Evolutionary conservation across 23 red algal species (phyloP).

Genomic region (Gracilaria domingensis): DNA sequence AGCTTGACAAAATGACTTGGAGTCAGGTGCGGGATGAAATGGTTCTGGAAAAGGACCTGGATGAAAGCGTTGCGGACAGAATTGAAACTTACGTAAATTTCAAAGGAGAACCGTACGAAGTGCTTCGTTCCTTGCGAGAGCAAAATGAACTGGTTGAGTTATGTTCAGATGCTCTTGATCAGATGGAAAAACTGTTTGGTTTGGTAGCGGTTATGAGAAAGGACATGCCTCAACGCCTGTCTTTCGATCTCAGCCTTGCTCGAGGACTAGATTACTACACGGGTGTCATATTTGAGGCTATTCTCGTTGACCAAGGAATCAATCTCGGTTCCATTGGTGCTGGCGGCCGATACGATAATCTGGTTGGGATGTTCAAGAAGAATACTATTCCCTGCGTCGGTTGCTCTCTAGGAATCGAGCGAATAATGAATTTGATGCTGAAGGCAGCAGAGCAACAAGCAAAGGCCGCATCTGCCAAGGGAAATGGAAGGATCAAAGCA

Average conservation of each 20-base stretch:
- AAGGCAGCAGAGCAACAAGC: constrained; percentile 86
- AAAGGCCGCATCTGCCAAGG: constrained; percentile 29
- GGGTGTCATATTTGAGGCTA: constrained; percentile 97
- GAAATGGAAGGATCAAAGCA: constrained; percentile 62
- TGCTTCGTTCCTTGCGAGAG: constrained; percentile 67
- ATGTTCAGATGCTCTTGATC: constrained; percentile 70
- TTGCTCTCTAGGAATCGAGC: constrained; percentile 95
- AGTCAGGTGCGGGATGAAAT: constrained; percentile 86
- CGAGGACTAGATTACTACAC: constrained; percentile 99
- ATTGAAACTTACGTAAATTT: constrained; percentile 81
- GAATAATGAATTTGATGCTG: constrained; percentile 90
- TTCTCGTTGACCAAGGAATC: constrained; percentile 71
- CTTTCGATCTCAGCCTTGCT: constrained; percentile 89
- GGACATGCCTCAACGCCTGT: constrained; percentile 41
- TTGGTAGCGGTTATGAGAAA: constrained; percentile 80
- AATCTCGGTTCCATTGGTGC: constrained; percentile 94
- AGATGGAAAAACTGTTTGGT: constrained; percentile 87
- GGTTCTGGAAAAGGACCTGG: constrained; percentile 89
- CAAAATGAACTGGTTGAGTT: constrained; percentile 44
- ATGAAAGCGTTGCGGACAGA: constrained; percentile 67
- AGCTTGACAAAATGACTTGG: constrained; percentile 97
- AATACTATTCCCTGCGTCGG: constrained; percentile 90
- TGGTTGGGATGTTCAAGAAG: constrained; percentile 89
- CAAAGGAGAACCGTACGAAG: constrained; percentile 56
- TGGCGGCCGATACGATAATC: constrained; percentile 94